Percentiles rank a stretch among this genome's conserved stretches.
Evolutionary conservation across 768 basidiomycete species (phyloP).

Genomic region (Rossbeevera mucosa): DNA sequence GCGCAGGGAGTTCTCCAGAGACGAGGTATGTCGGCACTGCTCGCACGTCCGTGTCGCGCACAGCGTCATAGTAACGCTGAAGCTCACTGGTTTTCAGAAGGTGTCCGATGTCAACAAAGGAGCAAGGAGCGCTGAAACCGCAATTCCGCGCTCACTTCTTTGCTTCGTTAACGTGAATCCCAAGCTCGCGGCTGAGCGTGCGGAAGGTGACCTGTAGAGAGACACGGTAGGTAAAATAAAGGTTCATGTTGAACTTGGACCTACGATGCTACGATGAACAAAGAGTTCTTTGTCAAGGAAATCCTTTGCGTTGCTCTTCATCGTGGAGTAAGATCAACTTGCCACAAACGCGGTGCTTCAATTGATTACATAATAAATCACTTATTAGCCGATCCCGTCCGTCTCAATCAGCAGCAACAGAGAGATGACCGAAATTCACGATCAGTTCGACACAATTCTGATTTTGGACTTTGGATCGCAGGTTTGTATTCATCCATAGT

Average conservation of each 20-base stretch:
- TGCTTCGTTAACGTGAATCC: conserved; percentile 70
- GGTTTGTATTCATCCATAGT: conserved; percentile 42
- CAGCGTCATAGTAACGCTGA: conserved; percentile 49
- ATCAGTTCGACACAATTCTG: conserved; percentile 92
- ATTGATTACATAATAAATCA: background rate
- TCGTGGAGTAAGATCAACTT: conserved; percentile 8
- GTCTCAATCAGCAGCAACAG: background rate
- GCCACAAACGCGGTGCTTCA: background rate
- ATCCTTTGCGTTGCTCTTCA: conserved; percentile 31
- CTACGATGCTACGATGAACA: conserved; percentile 41
- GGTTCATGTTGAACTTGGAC: conserved; percentile 2
- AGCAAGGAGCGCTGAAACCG: background rate
- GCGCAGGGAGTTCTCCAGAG: conserved; percentile 46
- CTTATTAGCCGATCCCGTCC: no score
- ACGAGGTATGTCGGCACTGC: conserved; percentile 66
- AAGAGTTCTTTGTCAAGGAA: conserved; percentile 46
- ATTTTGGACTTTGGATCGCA: conserved; percentile 98
- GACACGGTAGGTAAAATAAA: background rate
- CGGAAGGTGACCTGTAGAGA: conserved; percentile 68
- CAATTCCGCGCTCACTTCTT: conserved; percentile 52
- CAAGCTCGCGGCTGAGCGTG: conserved; percentile 64
- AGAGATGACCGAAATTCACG: conserved; percentile 86
- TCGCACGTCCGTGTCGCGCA: conserved; percentile 29
- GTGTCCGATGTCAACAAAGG: background rate
- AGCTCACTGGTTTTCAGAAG: conserved; percentile 48